Percentiles rank a stretch among this genome's conserved stretches.
These are phyloP conservation scores for Hanseniaspora guilliermondii DNA, from an alignment of 805 yeast genomes.

Conservation along the genomic window DNA sequence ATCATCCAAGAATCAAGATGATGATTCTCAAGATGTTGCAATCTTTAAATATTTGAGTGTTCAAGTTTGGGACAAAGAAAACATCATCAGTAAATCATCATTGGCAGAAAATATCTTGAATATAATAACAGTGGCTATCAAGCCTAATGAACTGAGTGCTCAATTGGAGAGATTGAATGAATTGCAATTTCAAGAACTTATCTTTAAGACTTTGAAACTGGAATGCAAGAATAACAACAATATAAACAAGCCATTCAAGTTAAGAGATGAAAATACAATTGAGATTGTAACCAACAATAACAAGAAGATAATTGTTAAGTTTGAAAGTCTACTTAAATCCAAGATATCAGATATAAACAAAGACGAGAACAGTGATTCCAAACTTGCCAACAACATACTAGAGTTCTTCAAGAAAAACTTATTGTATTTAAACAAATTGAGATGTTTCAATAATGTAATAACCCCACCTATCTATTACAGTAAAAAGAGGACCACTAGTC, in stretches of 20 bases:
- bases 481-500: background rate
- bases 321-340: background rate
- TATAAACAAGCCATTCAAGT: background rate
- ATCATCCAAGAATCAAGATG: background rate
- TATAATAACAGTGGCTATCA: background rate
- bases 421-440: background rate
- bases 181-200: slow-evolving; percentile 7
- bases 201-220: slow-evolving; percentile 6
- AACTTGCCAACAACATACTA: background rate
- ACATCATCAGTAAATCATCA: background rate
- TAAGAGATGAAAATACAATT: background rate
- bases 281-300: background rate
- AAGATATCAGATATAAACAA: background rate
- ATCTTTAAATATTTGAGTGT: slow-evolving; percentile 6
- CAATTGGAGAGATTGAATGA: slow-evolving; percentile 7
- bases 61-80: background rate
- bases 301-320: background rate
- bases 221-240: background rate
- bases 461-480: background rate
- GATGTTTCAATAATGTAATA: slow-evolving; percentile 4
- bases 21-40: background rate
- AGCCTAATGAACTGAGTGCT: background rate
- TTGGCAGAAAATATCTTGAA: background rate
- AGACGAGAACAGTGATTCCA: background rate
- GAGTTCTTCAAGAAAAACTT: slow-evolving; percentile 1